Base-by-base conservation (phyloP, 306 rosid genomes). In the Lablab purpureus region DNA sequence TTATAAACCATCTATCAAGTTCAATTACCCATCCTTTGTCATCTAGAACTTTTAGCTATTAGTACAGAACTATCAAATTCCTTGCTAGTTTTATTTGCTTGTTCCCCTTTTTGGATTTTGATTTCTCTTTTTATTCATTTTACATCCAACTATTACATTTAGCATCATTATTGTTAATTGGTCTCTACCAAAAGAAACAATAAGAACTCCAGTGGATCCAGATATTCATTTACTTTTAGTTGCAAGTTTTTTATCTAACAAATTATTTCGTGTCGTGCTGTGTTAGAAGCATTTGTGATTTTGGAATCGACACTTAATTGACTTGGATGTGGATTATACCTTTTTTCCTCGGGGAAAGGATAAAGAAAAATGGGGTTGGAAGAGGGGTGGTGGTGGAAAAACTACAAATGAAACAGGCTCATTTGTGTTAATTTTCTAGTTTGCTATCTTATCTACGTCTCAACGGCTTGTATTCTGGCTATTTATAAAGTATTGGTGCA, bases 101-200 rank as follows among this genome's bases (percentile, higher is more conserved):
- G 40, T 30, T 67, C 37, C 46, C 30, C 14, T 55, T 23, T 40
- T 71, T 23, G 66, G 46, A 71, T 64, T 27, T 45, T 22, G n/a
- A 56, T 51, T 17, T 72, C 37, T 70, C 30, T 71, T 30, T 69
- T 46, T 59, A 30, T 60, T 73, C 45, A 40, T 40, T 40, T 40
- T 10, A 9, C 23, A 43, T 18, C 70, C 41, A 81, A 40, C 41
- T 66, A 62, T 60, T 51, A 62, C 32, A 30, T 45, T 46, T 32
- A 10, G 15, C 13, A 4, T 21, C 18, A 2, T 21, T 2, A 37
- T 45, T 70, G 27, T 64, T 60, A 56, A 18, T 59, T 14, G 21
- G 47, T 17, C 27, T 67, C 59, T 75, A 18, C 13, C 22, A n/a
- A 40, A 76, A 76, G 76, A 56, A 76, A 64, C 72, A 84, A 71